Base-by-base conservation (phyloP, 2,329 filamentous ascomycete species). In the Trichoderma lentiforme region DNA sequence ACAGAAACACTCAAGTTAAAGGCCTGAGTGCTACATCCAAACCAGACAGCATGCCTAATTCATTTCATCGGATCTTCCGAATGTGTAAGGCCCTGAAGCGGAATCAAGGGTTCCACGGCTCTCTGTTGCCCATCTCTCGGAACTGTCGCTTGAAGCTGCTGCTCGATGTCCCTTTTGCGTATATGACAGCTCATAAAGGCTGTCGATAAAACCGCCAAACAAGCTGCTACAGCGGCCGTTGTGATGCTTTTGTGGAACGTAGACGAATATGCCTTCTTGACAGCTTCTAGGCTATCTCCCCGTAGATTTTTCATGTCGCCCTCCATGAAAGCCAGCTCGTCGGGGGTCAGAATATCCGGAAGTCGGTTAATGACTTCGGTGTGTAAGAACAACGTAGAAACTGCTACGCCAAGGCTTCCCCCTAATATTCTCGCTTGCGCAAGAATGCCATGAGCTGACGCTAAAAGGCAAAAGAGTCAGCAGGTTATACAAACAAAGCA, bases 351-450 rank as follows among this genome's bases (percentile, higher is more conserved):
- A 4, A 78, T 70, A n/a, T 76, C 78, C 2, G 74, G 73, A 39
- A 83, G 74, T 30, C 78, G 74, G 3, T 77, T 70, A 30, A 76
- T 71, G 7, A 77, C 56, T 79, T 79, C 74, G 76, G 80, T 64
- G 73, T 79, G 57, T 75, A 87, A 75, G 18, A 88, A 81, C 18
- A 84, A 84, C 1, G 86, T 84, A 24, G 86, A 88, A 1, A 84
- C 82, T 3, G 87, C 85, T 67, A 89, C 87, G 3, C 87, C 87
- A 32, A 88, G 79, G 71, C 86, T 87, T 6, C 87, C 86, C 5
- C 87, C 87, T 0, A 88, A 79, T 26, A 88, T 83, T 36, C 86
- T 82, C 28, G 83, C 77, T 70, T 88, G 86, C 0, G 86, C 84
- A 14, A 88, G 76, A 51, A 88, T 84, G 0, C 86, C 87, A 74